Conservation (phyloP, 2,329 filamentous ascomycete genomes). For the Hypoxylon sp. region DNA sequence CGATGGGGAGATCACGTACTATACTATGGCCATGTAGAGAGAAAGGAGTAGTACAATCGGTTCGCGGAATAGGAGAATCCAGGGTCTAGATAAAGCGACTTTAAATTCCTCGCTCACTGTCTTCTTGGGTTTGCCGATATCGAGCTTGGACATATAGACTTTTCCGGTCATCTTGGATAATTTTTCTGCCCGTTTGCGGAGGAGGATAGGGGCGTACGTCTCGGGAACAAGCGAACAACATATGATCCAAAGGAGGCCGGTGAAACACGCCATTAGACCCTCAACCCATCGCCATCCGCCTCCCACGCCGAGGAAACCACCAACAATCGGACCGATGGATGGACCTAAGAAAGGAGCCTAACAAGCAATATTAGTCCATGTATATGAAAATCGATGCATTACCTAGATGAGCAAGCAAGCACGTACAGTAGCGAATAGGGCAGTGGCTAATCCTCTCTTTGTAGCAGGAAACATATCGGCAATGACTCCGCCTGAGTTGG, state of each 20-base stretch:
- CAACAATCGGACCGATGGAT: constrained; percentile 73
- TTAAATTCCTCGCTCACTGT: constrained; percentile 68
- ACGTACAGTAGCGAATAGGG: constrained; percentile 71
- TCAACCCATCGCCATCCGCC: constrained; percentile 79
- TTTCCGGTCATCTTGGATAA: constrained; percentile 69
- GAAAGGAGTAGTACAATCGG: constrained; percentile 77
- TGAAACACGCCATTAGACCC: constrained; percentile 75
- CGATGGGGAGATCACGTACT: constrained; percentile 48
- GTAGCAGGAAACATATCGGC: constrained; percentile 70
- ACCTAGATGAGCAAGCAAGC: not conserved
- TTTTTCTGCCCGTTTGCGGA: constrained; percentile 67
- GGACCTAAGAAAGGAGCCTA: constrained; percentile 76
- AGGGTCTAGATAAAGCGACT: constrained; percentile 73
- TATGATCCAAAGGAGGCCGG: constrained; percentile 71
- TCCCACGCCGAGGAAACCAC: constrained; percentile 75
- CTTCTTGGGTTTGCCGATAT: constrained; percentile 61
- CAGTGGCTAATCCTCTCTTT: constrained; percentile 69
- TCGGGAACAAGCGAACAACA: constrained; percentile 69
- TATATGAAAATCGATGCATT: not conserved
- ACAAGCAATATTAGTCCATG: constrained; percentile 19
- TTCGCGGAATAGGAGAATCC: constrained; percentile 78
- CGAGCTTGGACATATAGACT: constrained; percentile 68
- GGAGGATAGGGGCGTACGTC: constrained; percentile 72
- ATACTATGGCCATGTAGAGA: constrained; percentile 76
- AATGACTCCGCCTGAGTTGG: constrained; percentile 71